Evolutionary conservation across 2,329 filamentous ascomycete species (phyloP), one percentile per base, ranked within the genome.

Genomic region (Rhynchosporium agropyri): DNA sequence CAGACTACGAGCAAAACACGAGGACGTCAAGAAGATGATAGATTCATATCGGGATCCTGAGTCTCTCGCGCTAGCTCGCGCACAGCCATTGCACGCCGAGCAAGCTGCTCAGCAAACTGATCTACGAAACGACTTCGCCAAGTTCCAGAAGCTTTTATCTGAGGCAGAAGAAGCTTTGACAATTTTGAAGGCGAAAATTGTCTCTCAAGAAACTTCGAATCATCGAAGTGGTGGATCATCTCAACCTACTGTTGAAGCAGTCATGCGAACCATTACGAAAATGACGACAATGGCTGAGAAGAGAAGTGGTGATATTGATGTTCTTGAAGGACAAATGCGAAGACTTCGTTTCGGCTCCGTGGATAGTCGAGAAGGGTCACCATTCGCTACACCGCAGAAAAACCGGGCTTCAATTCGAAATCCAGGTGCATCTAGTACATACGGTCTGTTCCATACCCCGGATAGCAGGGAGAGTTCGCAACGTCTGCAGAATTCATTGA

Each of bases 261-360:
- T 99, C 26, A 89, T 93, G 69, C 91, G 90, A 64, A 99, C 95
- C 0, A 96, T 99, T 68, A 81, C 82, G 63, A 97, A 95, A 73
- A 93, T 99, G 89, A 97, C 93, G 40, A 84, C 81, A 64, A 94
- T 97, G 89, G 90, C 90, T 0, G 91, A 98, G 80, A 91, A 92
- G 78, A 90, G 91, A 74, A 95, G 90, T 73, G 91, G 89, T 63
- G 94, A 98, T 71, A 87, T 99, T 58, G 92, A 97, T 74, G 86
- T 97, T 6, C 82, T 98, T 38, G 95, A 98, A 77, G 85, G 88
- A 54, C 91, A 97, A 74, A 86, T 99, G 78, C 87, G 89, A 63
- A 91, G 87, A 74, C 77, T 96, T 28, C 83, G 83, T 6, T 76
- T 91, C 8, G 65, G 68, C 40, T 74, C 74, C 6, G 65, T 65